Evolutionary conservation across 805 yeast species (phyloP).

Genomic region (Saccharomycopsis vini): DNA sequence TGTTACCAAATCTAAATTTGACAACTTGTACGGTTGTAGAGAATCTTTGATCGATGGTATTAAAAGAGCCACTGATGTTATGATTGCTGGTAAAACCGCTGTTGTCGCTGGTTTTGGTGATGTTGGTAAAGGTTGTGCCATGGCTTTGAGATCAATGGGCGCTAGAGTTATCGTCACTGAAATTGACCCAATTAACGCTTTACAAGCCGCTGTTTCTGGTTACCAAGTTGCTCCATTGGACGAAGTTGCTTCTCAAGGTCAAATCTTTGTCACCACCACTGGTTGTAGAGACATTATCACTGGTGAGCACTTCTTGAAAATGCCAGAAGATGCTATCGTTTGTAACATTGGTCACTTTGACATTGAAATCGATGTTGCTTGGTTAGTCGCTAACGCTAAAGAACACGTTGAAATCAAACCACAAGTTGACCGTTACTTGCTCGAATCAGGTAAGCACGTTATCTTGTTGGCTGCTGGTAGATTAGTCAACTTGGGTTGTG

Average conservation of each 20-base stretch:
- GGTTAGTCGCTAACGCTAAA: slow-evolving; percentile 91
- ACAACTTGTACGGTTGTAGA: slow-evolving; percentile 99
- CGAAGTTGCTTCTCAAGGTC: slow-evolving; percentile 87
- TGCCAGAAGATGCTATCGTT: slow-evolving; percentile 99
- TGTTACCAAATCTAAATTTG: slow-evolving; percentile 98
- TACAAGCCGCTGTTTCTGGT: slow-evolving; percentile 99
- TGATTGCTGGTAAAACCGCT: slow-evolving; percentile 99
- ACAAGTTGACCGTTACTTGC: slow-evolving; percentile 94
- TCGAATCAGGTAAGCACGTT: slow-evolving; percentile 84
- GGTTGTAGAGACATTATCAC: slow-evolving; percentile 98
- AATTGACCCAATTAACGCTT: slow-evolving; percentile 97
- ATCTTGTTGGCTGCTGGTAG: slow-evolving; percentile 98
- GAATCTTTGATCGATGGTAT: slow-evolving; percentile 98
- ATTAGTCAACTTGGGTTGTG: slow-evolving; percentile 98
- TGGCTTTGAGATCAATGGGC: slow-evolving; percentile 98
- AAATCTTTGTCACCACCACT: slow-evolving; percentile 97
- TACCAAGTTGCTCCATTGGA: slow-evolving; percentile 94
- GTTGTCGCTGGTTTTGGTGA: slow-evolving; percentile 99
- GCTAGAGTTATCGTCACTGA: slow-evolving; percentile 97
- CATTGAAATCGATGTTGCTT: slow-evolving; percentile 98
- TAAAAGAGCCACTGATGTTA: slow-evolving; percentile 99
- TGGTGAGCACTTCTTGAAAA: slow-evolving; percentile 72
- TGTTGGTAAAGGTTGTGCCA: slow-evolving; percentile 99
- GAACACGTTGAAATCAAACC: slow-evolving; percentile 97
- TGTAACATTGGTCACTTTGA: slow-evolving; percentile 99